phyloP scores from a whole-genome alignment of 768 basidiomycete species.

The Pleurotus sapidus region DNA sequence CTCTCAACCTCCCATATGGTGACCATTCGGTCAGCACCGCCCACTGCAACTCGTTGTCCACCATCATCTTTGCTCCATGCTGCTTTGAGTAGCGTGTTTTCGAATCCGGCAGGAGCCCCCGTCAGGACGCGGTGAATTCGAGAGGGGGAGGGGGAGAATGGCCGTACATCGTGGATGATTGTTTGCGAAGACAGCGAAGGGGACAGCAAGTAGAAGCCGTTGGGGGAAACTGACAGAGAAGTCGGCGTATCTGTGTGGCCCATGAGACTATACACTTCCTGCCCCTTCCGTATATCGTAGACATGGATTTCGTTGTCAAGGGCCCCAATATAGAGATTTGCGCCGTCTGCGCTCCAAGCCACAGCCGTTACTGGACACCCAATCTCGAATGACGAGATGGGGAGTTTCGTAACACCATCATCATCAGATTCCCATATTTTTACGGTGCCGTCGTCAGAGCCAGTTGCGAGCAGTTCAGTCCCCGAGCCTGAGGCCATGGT shows the following conservation, averaged over 20 bases:
- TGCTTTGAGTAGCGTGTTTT: slow-evolving; percentile 77
- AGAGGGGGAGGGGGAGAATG: slow-evolving; percentile 84
- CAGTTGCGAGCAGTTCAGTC: slow-evolving; percentile 81
- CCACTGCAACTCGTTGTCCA: slow-evolving; percentile 80
- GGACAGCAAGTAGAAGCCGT: slow-evolving; percentile 83
- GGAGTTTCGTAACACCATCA: slow-evolving; percentile 58
- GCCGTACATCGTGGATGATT: slow-evolving; percentile 89
- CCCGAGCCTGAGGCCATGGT: slow-evolving; percentile 84
- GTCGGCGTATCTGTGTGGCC: slow-evolving; percentile 94
- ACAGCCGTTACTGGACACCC: slow-evolving; percentile 92
- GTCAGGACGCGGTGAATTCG: slow-evolving; percentile 75
- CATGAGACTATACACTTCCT: slow-evolving; percentile 73
- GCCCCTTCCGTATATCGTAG: slow-evolving; percentile 85
- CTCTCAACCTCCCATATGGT: slow-evolving; percentile 87
- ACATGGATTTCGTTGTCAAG: slow-evolving; percentile 97
- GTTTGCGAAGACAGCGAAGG: slow-evolving; percentile 89
- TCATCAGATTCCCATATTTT: slow-evolving; percentile 89
- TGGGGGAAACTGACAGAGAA: slow-evolving; percentile 89
- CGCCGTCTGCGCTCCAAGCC: slow-evolving; percentile 89
- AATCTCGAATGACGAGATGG: slow-evolving; percentile 78
- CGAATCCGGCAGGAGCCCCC: slow-evolving; percentile 94
- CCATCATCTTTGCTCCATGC: slow-evolving; percentile 89
- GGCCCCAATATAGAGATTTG: slow-evolving; percentile 86
- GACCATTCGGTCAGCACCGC: slow-evolving; percentile 86
- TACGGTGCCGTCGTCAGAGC: slow-evolving; percentile 90